A percentile compares a stretch with the other conserved stretches of the same genome.
Conservation (phyloP, 169 alveolate species). For the Fabrea salina region DNA sequence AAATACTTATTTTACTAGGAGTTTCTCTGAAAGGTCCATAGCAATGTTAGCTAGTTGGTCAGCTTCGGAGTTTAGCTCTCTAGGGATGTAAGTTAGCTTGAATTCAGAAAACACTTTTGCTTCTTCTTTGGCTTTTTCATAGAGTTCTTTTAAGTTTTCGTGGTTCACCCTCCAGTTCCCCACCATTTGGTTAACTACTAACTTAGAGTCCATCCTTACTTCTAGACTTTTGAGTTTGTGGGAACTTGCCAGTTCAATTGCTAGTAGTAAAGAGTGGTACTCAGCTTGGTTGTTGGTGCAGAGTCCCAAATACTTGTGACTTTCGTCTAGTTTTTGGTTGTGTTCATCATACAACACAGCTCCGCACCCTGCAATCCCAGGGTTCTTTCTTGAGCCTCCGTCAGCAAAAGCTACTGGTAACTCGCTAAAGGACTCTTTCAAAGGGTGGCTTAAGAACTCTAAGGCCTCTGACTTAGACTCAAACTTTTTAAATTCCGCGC, state of each 20-base stretch:
- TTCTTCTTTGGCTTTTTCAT: neutral
- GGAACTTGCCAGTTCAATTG: neutral
- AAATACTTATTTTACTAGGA: no score
- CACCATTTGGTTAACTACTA: neutral
- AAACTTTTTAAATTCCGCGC: conserved; percentile 29
- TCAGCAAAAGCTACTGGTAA: neutral
- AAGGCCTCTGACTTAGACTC: neutral
- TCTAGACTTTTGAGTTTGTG: neutral
- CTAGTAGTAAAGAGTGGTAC: conserved; percentile 4
- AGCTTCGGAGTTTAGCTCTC: conserved; percentile 18
- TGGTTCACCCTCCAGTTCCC: neutral
- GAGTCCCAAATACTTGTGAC: neutral
- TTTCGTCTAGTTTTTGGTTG: neutral
- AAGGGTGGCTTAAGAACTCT: neutral
- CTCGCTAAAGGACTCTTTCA: neutral
- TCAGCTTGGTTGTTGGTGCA: conserved; percentile 30
- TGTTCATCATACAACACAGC: neutral
- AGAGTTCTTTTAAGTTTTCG: neutral
- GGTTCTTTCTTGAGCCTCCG: conserved; percentile 32
- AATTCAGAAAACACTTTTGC: neutral
- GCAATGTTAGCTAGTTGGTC: conserved; percentile 18
- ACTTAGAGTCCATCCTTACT: neutral
- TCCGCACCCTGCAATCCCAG: conserved; percentile 34
- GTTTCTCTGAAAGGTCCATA: conserved; percentile 30
- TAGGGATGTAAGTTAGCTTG: neutral